Evolutionary conservation across 1,139 yeast species (phyloP), one percentile per base, ranked within the genome.

Genomic region (Schwanniomyces etchellsii): DNA sequence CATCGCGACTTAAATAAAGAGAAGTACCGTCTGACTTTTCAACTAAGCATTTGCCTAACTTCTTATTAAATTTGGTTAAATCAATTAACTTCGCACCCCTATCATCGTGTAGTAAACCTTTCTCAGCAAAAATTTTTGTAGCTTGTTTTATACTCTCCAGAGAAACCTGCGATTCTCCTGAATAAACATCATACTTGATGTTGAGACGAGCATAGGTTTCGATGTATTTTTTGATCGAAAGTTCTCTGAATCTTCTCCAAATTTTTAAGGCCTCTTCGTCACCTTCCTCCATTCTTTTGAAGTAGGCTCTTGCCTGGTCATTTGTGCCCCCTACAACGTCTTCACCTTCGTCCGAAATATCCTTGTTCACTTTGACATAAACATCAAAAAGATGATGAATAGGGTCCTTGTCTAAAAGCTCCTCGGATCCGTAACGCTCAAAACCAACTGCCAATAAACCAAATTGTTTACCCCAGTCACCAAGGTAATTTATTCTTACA

Each of bases 381-480:
- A 93, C 96, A 36, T 89, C 93, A 48, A 88, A 93, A 56, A 93
- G 72, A 57, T 93, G 98, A 62, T 88, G 81, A 53, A 93, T 89
- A 36, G 99, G 97, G 55, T 93, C 94, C 32, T 55, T 52, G 34
- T 68, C 68, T 42, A 91, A 71, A 35, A 66, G 64, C 48, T 81
- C 85, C 52, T 83, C 95, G 39, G 71, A 62, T 31, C 99, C 99
- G 51, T 83, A 91, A 50, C 74, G 77, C 35, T 77, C 75, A 55
- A 82, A 91, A 31, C 97, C 99, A 42, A 93, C 81, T 20, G 98
- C 98, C 44, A 91, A 72, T 32, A 89, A 65, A 59, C 98, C 99
- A 52, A 91, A 91, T 66, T 91, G 99, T 62, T 93, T 91, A 35
- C 99, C 99, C 98, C 98, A 91, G 64, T 91, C 99, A 52, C 99